These are phyloP conservation scores for Parsonsia alboflavescens DNA, from an alignment of 257 asterid genomes.

Conservation along the genomic window DNA sequence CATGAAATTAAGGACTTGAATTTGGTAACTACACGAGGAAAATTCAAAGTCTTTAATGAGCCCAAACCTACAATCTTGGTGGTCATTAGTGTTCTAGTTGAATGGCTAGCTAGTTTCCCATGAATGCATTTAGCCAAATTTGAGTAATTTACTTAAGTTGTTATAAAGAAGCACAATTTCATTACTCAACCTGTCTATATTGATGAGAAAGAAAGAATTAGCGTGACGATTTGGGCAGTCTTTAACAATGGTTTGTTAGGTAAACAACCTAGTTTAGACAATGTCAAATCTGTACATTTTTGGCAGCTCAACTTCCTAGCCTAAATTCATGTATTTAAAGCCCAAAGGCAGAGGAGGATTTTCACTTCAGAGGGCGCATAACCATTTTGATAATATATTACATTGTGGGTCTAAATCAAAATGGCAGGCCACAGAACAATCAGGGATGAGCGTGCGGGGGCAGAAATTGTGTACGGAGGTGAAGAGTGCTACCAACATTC, in stretches of 20 bases:
- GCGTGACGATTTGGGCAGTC: not conserved
- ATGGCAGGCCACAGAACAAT: constrained; percentile 41
- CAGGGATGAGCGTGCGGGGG: constrained; percentile 44
- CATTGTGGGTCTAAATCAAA: not conserved
- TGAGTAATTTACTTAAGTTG: not conserved
- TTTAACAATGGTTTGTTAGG: constrained; percentile 3
- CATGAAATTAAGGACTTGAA: too few relatives aligned
- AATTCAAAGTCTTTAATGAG: too few relatives aligned
- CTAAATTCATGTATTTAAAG: constrained; percentile 28
- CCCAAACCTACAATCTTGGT: too few relatives aligned
- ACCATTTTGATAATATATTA: too few relatives aligned
- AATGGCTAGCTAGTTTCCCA: not conserved
- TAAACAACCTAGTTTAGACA: constrained; percentile 20
- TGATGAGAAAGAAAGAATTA: not conserved
- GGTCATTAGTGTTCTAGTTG: too few relatives aligned
- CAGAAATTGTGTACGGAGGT: constrained; percentile 61
- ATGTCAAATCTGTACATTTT: not conserved
- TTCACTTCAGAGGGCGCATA: constrained; percentile 12
- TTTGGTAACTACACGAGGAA: too few relatives aligned
- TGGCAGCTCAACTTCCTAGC: constrained; percentile 46
- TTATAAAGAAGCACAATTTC: not conserved
- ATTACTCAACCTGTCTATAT: not conserved
- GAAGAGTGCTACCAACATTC: constrained; percentile 62
- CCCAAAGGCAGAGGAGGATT: not conserved
- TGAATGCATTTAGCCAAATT: too few relatives aligned